Evolutionary conservation across 768 basidiomycete species (phyloP).

Genomic region (Boletus rex-veris): DNA sequence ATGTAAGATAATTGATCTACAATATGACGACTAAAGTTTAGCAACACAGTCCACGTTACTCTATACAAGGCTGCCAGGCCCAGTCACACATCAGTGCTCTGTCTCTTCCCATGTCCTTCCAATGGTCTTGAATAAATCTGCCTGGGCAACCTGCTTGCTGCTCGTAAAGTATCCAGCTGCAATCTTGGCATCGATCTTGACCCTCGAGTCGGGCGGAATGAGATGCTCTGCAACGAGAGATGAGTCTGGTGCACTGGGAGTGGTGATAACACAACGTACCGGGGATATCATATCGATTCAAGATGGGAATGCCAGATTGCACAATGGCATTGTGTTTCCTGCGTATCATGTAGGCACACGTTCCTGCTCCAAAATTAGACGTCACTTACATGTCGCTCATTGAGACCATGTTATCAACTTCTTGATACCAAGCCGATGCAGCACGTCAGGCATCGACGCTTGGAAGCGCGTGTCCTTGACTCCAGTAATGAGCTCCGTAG

Average conservation of each 20-base stretch:
- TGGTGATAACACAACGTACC: conserved; percentile 37
- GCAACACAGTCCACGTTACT: too few relatives aligned
- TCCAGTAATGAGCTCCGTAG: conserved; percentile 90
- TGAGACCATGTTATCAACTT: conserved; percentile 87
- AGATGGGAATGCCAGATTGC: conserved; percentile 81
- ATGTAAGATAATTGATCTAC: background rate
- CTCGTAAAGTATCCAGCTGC: conserved; percentile 90
- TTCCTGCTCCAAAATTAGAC: background rate
- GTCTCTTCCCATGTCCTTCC: conserved; percentile 90
- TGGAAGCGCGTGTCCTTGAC: conserved; percentile 95
- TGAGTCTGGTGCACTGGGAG: background rate
- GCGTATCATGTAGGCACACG: conserved; percentile 2
- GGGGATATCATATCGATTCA: conserved; percentile 83
- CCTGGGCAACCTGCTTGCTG: conserved; percentile 71
- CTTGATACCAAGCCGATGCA: conserved; percentile 91
- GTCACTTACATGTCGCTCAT: conserved; percentile 74
- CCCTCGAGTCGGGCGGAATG: conserved; percentile 84
- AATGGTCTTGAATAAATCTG: conserved; percentile 80
- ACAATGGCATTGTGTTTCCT: conserved; percentile 97
- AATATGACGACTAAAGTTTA: background rate
- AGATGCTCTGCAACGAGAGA: conserved; percentile 55
- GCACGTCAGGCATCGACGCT: conserved; percentile 91
- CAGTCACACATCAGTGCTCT: conserved; percentile 51
- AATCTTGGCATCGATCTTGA: conserved; percentile 97
- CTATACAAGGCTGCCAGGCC: background rate